Base-by-base conservation (phyloP, 768 basidiomycete species). In the Strobilomyces echinocephalus region DNA sequence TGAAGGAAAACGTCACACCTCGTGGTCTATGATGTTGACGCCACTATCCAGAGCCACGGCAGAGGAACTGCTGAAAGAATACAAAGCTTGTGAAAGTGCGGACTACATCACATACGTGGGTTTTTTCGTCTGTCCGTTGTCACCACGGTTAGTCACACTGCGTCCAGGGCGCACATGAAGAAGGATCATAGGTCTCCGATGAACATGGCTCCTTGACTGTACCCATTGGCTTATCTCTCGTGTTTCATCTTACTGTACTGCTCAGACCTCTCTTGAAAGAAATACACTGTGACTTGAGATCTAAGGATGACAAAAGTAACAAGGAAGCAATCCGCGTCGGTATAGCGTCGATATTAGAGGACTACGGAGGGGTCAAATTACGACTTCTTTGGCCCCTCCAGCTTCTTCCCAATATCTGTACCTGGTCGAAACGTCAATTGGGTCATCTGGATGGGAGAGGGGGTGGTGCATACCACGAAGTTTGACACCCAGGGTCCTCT, bases 71-170 rank as follows among this genome's bases (percentile, higher is more conserved):
- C 73, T 94, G 61, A 91, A 93, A 58, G 95, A 97, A 67, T 98
- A 97, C 74, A 88, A 90, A 63, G 95, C 95, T 48, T 95, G 93
- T 70, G 95, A 98, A 73, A 94, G 87, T 65, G 80, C 91, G 10
- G 91, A 95, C 64, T 98, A 98, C 70, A 92, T 97, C 60, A 82
- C 87, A 62, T 91, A 91, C 67, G 88, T 87, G 54, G 53, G 86
- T 78, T 38, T 2, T n/a, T 21, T 18, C 1, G 14, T 21, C 28
- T 42, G 28, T 14, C 5, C 18, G 0, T 30, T 33, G 40, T 38
- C 43, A 1, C 14, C 10, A 3, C 21, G 8, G 28, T 11, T 55
- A n/a, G 50, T 47, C 34, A 63, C 20, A 9, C 39, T 39, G 16
- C 26, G 31, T 50, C 18, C 35, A 73, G 71, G 72, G 72, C n/a